These are phyloP conservation scores for Isochrysis galbana DNA, from an alignment of 78 protist genomes.

Conservation along the genomic window DNA sequence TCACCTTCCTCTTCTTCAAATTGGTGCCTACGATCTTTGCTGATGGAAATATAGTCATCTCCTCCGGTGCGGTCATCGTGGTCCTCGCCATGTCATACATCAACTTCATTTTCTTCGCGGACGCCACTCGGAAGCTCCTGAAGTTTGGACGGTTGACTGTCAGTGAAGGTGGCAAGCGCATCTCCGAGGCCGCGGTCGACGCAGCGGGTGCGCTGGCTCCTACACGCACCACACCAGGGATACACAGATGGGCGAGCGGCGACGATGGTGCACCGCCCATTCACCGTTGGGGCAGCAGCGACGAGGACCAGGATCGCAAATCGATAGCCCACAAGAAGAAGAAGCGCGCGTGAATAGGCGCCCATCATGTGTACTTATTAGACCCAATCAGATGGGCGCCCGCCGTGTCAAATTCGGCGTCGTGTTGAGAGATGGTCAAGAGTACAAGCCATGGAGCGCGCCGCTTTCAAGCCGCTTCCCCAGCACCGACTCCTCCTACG, in stretches of 20 bases:
- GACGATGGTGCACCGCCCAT: too few relatives aligned
- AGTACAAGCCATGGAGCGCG: too few relatives aligned
- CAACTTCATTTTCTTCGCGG: not conserved
- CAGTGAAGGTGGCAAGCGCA: not conserved
- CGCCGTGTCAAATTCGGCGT: too few relatives aligned
- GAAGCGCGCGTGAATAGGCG: too few relatives aligned
- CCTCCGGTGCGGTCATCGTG: not conserved
- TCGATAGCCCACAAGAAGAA: too few relatives aligned
- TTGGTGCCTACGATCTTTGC: not conserved
- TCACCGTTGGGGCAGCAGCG: too few relatives aligned
- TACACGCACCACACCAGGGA: not conserved
- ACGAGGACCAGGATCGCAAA: too few relatives aligned
- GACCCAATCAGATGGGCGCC: too few relatives aligned
- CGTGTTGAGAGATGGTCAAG: too few relatives aligned
- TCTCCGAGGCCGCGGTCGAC: not conserved
- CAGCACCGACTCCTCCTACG: too few relatives aligned
- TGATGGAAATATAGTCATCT: not conserved
- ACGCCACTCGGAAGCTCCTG: not conserved
- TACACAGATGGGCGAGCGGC: not conserved
- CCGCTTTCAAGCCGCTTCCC: too few relatives aligned
- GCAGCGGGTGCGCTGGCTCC: not conserved
- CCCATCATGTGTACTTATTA: too few relatives aligned
- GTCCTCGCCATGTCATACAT: not conserved
- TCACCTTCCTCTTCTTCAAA: not conserved
- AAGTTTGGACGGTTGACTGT: not conserved